Evolutionary conservation across 164 flowering plant genomes (phyloP).

Genomic region (Echeveria elegans): DNA sequence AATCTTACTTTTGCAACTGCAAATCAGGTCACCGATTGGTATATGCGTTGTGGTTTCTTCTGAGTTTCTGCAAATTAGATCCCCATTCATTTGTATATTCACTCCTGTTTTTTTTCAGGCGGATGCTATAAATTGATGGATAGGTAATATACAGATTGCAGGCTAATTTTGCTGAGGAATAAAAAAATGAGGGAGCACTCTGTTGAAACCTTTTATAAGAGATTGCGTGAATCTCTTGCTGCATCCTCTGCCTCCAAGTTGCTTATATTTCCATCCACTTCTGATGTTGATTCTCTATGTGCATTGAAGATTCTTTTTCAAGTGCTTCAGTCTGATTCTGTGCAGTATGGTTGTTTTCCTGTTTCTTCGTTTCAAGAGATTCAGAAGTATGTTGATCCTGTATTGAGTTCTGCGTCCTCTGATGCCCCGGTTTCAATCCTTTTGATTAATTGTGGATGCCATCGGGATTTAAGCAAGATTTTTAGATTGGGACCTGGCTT

Average conservation of each 20-base stretch:
- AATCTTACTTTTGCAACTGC: too few relatives aligned
- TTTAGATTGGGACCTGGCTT: conserved; percentile 51
- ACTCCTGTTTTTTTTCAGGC: too few relatives aligned
- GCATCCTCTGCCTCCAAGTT: conserved; percentile 52
- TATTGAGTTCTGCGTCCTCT: conserved; percentile 21
- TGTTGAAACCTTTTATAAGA: conserved; percentile 57
- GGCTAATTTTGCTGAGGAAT: too few relatives aligned
- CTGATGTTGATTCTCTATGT: conserved; percentile 84
- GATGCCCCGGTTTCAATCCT: conserved; percentile 50
- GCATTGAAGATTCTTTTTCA: conserved; percentile 63
- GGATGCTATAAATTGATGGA: too few relatives aligned
- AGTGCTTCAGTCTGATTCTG: conserved; percentile 66
- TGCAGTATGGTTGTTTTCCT: conserved; percentile 73
- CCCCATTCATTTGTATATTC: too few relatives aligned
- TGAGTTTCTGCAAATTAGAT: too few relatives aligned
- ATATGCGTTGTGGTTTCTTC: too few relatives aligned
- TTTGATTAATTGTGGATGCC: conserved; percentile 89
- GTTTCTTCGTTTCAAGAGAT: conserved; percentile 76
- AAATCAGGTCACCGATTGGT: too few relatives aligned
- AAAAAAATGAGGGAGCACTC: conserved; percentile 69
- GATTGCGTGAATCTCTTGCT: conserved; percentile 48
- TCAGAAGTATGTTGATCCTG: conserved; percentile 45
- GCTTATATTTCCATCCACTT: conserved; percentile 78
- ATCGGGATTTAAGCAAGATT: conserved; percentile 50
- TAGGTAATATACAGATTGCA: too few relatives aligned